These are phyloP conservation scores for Gloeostereum incarnatum DNA, from an alignment of 768 basidiomycete species.

Conservation along the genomic window DNA sequence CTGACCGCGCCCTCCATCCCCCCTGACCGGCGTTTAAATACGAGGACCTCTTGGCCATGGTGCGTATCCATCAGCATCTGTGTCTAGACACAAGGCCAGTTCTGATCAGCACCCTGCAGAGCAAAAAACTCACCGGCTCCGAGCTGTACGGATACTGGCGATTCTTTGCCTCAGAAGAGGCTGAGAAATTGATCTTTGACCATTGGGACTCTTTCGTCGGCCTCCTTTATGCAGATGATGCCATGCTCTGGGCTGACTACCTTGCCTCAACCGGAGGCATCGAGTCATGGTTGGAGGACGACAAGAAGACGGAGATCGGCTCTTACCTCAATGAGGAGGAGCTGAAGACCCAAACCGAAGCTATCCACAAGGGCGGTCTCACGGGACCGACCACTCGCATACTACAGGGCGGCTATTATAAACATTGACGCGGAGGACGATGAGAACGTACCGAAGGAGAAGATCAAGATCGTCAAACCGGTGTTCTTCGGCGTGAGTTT, in stretches of 20 bases:
- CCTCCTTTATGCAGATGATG: conserved; percentile 20
- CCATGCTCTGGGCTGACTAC: conserved; percentile 23
- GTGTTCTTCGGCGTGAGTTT: conserved; percentile 22
- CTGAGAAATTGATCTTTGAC: conserved; percentile 16
- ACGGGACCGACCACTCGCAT: conserved; percentile 20
- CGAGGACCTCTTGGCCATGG: conserved; percentile 11
- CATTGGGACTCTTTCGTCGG: conserved; percentile 31
- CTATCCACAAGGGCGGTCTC: conserved; percentile 18
- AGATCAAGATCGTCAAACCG: conserved; percentile 19
- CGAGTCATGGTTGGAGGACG: conserved; percentile 22
- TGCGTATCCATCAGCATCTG: too few species aligned
- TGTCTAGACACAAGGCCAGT: neutral
- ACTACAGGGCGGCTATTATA: conserved; percentile 22
- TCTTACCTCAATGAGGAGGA: conserved; percentile 24
- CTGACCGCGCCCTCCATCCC: conserved; percentile 24
- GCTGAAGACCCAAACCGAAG: conserved; percentile 8
- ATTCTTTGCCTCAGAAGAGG: conserved; percentile 24
- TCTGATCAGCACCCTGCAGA: too few species aligned
- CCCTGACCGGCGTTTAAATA: conserved; percentile 13
- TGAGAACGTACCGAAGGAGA: conserved; percentile 16
- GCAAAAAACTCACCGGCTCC: conserved; percentile 15
- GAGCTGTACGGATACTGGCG: conserved; percentile 25
- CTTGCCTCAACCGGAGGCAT: conserved; percentile 25
- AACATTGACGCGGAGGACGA: conserved; percentile 21
- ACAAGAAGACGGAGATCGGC: conserved; percentile 17